These are phyloP conservation scores for Pseudogymnoascus sp. DNA, from an alignment of 2,329 filamentous ascomycete species.

Conservation along the genomic window DNA sequence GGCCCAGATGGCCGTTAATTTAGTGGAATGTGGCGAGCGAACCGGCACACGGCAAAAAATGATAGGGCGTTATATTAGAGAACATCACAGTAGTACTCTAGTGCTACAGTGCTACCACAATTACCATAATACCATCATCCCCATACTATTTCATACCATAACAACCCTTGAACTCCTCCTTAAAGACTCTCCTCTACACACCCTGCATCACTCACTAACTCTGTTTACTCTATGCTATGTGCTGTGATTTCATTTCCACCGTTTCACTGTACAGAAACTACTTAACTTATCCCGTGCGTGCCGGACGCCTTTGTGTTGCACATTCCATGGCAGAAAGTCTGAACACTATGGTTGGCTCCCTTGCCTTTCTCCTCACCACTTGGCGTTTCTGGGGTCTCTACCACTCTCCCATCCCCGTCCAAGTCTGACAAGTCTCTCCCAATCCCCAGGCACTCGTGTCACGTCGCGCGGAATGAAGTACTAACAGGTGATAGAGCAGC, in stretches of 20 bases:
- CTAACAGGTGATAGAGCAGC: background rate
- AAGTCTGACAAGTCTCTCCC: background rate
- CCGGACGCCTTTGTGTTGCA: background rate
- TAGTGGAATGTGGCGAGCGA: background rate
- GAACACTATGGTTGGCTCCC: background rate
- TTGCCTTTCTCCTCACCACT: constrained; percentile 2
- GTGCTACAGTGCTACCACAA: background rate
- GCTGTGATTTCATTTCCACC: background rate
- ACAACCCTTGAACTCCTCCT: background rate
- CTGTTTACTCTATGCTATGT: background rate
- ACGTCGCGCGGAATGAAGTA: background rate
- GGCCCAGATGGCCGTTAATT: background rate
- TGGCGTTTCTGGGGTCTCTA: background rate
- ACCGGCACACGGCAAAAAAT: background rate
- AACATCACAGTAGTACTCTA: background rate
- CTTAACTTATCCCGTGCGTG: background rate
- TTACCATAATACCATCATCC: background rate
- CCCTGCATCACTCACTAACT: background rate
- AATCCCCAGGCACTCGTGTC: background rate
- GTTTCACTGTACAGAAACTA: background rate
- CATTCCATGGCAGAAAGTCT: background rate
- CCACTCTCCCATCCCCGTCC: background rate
- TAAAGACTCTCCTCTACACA: background rate
- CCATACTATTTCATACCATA: background rate
- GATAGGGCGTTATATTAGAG: background rate